These are phyloP conservation scores for Naematelia encephala DNA, from an alignment of 768 basidiomycete species.

Conservation along the genomic window DNA sequence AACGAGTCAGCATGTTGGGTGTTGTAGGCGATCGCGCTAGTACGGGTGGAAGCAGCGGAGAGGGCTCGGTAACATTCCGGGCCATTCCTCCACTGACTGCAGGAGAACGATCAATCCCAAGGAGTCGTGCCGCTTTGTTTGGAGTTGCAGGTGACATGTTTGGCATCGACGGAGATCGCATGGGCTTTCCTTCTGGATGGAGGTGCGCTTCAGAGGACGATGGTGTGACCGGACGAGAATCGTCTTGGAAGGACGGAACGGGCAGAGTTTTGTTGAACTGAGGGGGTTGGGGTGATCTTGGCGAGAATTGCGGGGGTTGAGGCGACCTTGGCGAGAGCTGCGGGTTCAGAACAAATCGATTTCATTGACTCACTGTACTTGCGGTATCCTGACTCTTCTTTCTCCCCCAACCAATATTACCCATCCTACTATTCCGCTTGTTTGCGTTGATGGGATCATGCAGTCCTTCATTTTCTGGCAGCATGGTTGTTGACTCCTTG, in stretches of 20 bases:
- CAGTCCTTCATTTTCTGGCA: neutral
- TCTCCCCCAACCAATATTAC: conserved; percentile 8
- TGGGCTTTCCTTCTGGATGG: neutral
- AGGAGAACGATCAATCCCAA: conserved; percentile 7
- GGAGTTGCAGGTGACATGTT: conserved; percentile 6
- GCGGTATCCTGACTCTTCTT: conserved; percentile 1
- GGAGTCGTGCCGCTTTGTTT: conserved; percentile 11
- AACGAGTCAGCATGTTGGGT: conserved; percentile 16
- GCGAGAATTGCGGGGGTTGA: neutral
- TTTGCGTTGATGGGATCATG: neutral
- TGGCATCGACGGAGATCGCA: conserved; percentile 24
- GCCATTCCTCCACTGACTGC: neutral
- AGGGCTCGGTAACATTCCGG: neutral
- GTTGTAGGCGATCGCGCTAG: conserved; percentile 14
- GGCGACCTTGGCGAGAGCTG: neutral
- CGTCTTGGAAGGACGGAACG: neutral
- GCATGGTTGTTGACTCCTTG: neutral
- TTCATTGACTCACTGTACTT: neutral
- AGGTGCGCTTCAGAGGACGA: neutral
- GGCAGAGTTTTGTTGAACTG: neutral
- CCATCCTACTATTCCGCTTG: conserved; percentile 3
- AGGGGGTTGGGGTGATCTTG: neutral
- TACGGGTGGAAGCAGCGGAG: neutral
- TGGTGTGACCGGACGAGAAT: neutral
- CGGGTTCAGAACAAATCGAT: neutral